Evolutionary conservation across 2,329 filamentous ascomycete species (phyloP), one percentile per base, ranked within the genome.

Genomic region (Trichoderma cornu-damae): DNA sequence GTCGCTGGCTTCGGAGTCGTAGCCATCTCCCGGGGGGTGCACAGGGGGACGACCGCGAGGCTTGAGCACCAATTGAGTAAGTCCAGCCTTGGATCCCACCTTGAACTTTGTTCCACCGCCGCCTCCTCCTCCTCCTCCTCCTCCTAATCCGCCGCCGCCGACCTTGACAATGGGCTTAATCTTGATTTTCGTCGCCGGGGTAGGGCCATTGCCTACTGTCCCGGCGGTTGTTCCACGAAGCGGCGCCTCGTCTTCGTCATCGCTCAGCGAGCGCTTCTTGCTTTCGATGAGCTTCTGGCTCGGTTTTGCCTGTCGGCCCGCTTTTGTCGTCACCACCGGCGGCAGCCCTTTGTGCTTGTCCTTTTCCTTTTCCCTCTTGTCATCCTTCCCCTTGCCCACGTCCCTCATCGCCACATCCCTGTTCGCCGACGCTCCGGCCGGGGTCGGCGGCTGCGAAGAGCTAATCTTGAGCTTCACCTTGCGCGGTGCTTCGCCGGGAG

Each of bases 1-100:
- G 68, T 97, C 94, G 56, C 91, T 94, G 11, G 92, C 90, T 72
- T 97, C 94, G 3, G 92, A 96, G 70, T 99, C 94, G 72, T 97
- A 99, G 6, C 93, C 94, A 57, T 96, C 90, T 51, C 94, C 94
- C 1, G 84, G 82, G 4, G 85, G 85, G 61, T 89, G 82, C 30
- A 81, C 77, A 6, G 89, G 87, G 1, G 83, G 79, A 61, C 84
- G 81, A n/a, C 86, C 87, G 64, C 86, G 84, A 48, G 83, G 77
- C 66, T 85, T 87, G 58, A 89, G 69, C 44, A 75, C 72, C 18
- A 76, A 60, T 48, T 75, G 70, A 42, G 71, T 73, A 57, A 60
- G 68, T 55, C 63, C 68, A 48, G 65, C 62, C 55, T 78, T 71
- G 18, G 72, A 66, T 20, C 72, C 75, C 44, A 3, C 26, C 58